A percentile compares a stretch with the other conserved stretches of the same genome.
Conservation (phyloP, 2,329 filamentous ascomycete species). For the Colletotrichum cordylinicola region DNA sequence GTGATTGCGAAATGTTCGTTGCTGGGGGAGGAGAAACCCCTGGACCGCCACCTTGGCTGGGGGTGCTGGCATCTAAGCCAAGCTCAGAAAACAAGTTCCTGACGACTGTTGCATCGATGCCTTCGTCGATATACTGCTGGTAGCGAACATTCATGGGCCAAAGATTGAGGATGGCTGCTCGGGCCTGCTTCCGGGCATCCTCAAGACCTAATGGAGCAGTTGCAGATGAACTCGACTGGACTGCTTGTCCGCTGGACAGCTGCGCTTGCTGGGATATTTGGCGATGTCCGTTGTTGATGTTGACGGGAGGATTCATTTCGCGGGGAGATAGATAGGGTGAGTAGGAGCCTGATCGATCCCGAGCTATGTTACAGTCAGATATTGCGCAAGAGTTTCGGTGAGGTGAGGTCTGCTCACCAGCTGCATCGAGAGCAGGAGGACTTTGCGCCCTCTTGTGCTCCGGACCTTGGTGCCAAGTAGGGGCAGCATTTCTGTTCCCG, state of each 20-base stretch:
- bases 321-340: constrained; percentile 57
- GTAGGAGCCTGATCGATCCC: constrained; percentile 58
- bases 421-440: not conserved
- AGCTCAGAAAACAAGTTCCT: constrained; percentile 72
- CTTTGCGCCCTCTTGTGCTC: not conserved
- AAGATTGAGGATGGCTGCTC: constrained; percentile 70
- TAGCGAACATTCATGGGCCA: constrained; percentile 74
- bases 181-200: constrained; percentile 63
- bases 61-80: constrained; percentile 55
- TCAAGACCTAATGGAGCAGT: constrained; percentile 24
- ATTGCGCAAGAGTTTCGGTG: not conserved
- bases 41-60: not conserved
- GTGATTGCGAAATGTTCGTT: not conserved
- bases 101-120: constrained; percentile 69
- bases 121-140: constrained; percentile 75
- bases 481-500: not conserved
- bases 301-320: constrained; percentile 40
- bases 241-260: not conserved
- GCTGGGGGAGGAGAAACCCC: not conserved
- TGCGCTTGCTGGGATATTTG: not conserved
- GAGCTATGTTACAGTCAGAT: constrained; percentile 24
- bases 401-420: not conserved
- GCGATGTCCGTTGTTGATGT: not conserved
- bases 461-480: not conserved
- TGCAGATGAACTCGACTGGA: not conserved